A percentile compares a stretch with the other conserved stretches of the same genome.
Conservation (phyloP, 805 yeast genomes). For the Candida fluviatilis region DNA sequence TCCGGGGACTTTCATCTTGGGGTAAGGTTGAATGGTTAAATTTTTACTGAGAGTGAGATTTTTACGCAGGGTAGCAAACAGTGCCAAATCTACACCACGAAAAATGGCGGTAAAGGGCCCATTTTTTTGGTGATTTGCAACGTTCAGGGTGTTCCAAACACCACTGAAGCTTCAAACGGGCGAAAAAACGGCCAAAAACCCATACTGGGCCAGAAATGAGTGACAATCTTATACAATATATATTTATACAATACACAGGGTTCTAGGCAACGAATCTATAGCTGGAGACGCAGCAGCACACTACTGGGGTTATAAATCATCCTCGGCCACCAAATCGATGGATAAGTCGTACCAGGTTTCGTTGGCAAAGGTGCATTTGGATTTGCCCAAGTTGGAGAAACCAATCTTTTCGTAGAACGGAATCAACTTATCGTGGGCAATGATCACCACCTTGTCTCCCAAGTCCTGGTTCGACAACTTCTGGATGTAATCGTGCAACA, state of each 20-base stretch:
- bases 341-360: conserved; percentile 59
- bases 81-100: no score
- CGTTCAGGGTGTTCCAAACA: no score
- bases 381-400: conserved; percentile 65
- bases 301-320: conserved; percentile 23
- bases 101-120: no score
- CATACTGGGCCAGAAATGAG: no score
- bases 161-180: no score
- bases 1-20: conserved; percentile 27
- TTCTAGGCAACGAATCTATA: background rate
- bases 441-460: conserved; percentile 70
- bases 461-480: conserved; percentile 83
- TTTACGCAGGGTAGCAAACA: no score
- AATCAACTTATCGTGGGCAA: conserved; percentile 65
- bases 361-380: conserved; percentile 55
- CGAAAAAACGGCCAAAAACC: no score
- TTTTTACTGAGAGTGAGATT: no score
- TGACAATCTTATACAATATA: no score
- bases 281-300: background rate
- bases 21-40: no score
- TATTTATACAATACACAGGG: background rate
- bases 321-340: conserved; percentile 42
- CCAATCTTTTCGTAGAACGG: conserved; percentile 83
- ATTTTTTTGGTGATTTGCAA: no score
- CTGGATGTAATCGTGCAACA: conserved; percentile 87